Evolutionary conservation across 768 basidiomycete genomes (phyloP), one percentile per base, ranked within the genome.

Genomic region (Pleurotus salmoneostramineus): DNA sequence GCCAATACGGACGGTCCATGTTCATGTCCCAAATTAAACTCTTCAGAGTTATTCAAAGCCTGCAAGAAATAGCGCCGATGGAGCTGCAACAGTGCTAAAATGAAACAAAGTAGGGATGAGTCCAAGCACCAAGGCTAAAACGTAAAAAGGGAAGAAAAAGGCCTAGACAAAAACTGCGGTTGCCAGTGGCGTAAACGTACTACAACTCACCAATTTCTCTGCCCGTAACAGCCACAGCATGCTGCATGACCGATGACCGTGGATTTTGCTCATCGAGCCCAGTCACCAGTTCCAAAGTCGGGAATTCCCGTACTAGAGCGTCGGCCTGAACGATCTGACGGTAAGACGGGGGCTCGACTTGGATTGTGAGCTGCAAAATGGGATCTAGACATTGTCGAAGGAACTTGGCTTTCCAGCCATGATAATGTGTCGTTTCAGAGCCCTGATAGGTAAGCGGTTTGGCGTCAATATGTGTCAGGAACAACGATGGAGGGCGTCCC

Each of bases 1-100:
- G 88, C 88, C 4, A 89, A 74, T 10, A 87, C 85, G 1, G 88
- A 89, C 6, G 87, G 85, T 17, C 87, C 85, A 64, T 82, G 84
- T 48, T 74, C 75, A 69, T 88, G 85, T 50, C 75, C 73, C 49
- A 87, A 73, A 58, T 83, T 81, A 63, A 87, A 85, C 0, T 77
- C 66, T 44, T 81, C 77, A 6, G 74, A 71, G 17, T 72, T 69
- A 52, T 76, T 85, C 74, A 90, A 77, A 2, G 86, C 85, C 56
- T 83, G 80, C 31, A 83, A 85, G 63, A 89, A 89, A 67, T 79
- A 86, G 31, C 80, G 80, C 56, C 87, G 74, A 68, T 90, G 88
- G 36, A 89, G 66, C 63, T 89, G 86, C 15, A 89, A 73, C 50
- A 89, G 73, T 88, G 64, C 42, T 6, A 44, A 44, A 27, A 27